Base-by-base conservation (phyloP, 2,329 filamentous ascomycete species). In the Biscogniauxia marginata region DNA sequence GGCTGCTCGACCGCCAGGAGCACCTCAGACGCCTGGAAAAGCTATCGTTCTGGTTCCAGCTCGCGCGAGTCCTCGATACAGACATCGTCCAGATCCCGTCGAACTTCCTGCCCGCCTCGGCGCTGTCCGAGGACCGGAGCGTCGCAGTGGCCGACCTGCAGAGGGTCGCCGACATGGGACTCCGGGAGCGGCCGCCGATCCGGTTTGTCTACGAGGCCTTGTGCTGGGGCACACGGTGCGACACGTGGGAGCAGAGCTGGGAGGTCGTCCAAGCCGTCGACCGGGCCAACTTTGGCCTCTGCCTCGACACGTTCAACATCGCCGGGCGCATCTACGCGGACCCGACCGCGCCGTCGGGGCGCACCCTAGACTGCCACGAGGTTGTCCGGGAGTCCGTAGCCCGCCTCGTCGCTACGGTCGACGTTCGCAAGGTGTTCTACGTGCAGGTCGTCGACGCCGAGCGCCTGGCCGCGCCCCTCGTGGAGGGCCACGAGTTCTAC, bases 271-370 rank as follows among this genome's bases (percentile, higher is more conserved):
- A 79, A 63, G 74, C 74, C 2, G 88, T 92, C 23, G 78, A 90
- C 69, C 73, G 87, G 7, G 72, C 80, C 7, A 93, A 93, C 71
- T 91, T 93, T 67, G 89, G 89, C 7, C 75, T 91, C 44, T 91
- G 88, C 67, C 77, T 93, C 21, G 89, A 93, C 71, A 90, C 86
- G 0, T 93, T 91, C 75, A 90, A 93, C 71, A 88, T 93, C 57
- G 83, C 88, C 0, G 89, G 84, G 0, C 75, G 85, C 5, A 82
- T 90, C 57, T 93, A 84, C 62, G 89, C 86, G 0, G 88, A 93
- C 65, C 89, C 89, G 0, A 71, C 83, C 0, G 71, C 78, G 0
- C 61, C 74, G 0, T 75, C 75, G 0, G 83, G 87, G 3, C 78
- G 78, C 61, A 82, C 75, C 0, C 61, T 72, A 0, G 76, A 83